phyloP scores from a whole-genome alignment of 1,284 basidiomycete genomes.

The Trametes hirsuta region DNA sequence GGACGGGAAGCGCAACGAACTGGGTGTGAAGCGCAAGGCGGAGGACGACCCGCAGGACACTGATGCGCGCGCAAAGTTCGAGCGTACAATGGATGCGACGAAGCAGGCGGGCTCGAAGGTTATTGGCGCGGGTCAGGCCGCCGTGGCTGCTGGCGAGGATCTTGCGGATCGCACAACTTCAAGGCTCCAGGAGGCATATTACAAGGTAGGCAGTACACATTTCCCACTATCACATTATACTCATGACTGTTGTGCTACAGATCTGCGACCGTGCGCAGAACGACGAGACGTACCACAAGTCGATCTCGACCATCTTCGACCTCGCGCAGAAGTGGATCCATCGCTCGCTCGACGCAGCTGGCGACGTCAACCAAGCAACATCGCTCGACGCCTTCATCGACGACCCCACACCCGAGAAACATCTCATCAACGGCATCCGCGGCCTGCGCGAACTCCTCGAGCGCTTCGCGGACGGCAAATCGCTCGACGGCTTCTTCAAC shows the following conservation, averaged over 20 bases:
- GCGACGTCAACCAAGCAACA: constrained; percentile 44
- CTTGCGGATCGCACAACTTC: constrained; percentile 43
- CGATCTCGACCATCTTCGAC: constrained; percentile 58
- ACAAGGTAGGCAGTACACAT: constrained; percentile 45
- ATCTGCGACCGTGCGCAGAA: constrained; percentile 63
- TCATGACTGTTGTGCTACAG: constrained; percentile 36
- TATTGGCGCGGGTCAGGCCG: constrained; percentile 56
- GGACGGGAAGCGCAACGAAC: constrained; percentile 55
- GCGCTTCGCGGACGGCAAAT: constrained; percentile 49
- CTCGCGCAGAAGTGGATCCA: constrained; percentile 60
- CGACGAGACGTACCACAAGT: constrained; percentile 56
- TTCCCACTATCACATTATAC: background rate
- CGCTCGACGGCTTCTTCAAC: constrained; percentile 46
- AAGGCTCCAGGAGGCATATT: constrained; percentile 52
- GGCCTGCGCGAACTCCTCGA: constrained; percentile 50
- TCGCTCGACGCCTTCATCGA: constrained; percentile 57
- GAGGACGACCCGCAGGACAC: constrained; percentile 46
- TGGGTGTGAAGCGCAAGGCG: constrained; percentile 55
- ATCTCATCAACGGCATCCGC: constrained; percentile 52
- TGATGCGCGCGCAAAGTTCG: constrained; percentile 53
- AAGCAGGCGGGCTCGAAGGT: constrained; percentile 57
- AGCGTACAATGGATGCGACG: constrained; percentile 64
- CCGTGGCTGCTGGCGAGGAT: constrained; percentile 45
- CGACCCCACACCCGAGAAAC: constrained; percentile 59
- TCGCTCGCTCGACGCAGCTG: constrained; percentile 51